These are phyloP conservation scores for Phoenix roebelenii DNA, from an alignment of 176 grass and related monocot genomes.

Conservation along the genomic window DNA sequence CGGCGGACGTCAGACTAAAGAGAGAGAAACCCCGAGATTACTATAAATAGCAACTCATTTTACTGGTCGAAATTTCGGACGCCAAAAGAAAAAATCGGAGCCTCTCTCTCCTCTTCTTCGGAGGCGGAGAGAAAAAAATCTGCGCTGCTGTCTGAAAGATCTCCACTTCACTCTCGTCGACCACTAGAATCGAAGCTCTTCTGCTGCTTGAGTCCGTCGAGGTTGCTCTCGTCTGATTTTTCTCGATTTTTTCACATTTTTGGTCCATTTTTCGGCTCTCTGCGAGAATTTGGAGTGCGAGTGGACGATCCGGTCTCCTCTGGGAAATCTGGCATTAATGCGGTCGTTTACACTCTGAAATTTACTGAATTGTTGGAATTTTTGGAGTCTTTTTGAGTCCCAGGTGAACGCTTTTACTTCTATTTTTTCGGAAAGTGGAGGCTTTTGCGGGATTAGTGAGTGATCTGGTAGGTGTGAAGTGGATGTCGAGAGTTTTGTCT, in stretches of 20 bases:
- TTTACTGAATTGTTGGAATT: neutral
- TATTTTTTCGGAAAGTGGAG: neutral
- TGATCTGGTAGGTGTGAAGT: neutral
- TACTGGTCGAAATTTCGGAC: neutral
- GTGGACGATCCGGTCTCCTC: neutral
- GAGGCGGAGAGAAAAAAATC: no score
- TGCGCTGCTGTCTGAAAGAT: no score
- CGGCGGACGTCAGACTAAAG: conserved; percentile 4
- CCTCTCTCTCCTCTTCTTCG: no score
- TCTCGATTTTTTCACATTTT: neutral
- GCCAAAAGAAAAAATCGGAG: neutral
- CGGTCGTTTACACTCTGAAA: neutral
- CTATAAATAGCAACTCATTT: neutral
- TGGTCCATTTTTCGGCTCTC: neutral
- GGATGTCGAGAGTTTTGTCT: no score
- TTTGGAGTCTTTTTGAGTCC: neutral
- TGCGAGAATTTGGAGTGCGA: neutral
- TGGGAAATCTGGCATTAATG: neutral
- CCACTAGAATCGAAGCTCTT: no score
- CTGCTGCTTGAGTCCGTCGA: neutral
- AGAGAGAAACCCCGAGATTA: neutral
- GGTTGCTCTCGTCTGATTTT: neutral
- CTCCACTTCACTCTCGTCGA: no score
- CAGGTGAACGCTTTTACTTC: neutral
- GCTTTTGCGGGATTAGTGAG: neutral